Evolutionary conservation across 2,329 filamentous ascomycete species (phyloP).

Genomic region (Cercospora sojina): DNA sequence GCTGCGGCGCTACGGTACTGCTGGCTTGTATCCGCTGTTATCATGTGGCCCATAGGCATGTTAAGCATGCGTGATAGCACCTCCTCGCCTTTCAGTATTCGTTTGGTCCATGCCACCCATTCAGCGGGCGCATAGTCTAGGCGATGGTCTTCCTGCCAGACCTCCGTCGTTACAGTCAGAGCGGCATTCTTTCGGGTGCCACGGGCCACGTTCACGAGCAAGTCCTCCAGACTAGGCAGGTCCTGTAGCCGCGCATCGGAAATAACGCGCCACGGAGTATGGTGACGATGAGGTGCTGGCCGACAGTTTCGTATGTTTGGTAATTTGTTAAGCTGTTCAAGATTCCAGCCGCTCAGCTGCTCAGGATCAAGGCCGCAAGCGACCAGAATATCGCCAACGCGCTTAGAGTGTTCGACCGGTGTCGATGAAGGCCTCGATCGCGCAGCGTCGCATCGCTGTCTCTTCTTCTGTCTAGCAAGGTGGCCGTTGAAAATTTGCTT

Average conservation of each 20-base stretch:
- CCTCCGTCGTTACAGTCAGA: neutral
- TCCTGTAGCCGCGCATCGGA: constrained; percentile 1
- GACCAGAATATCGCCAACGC: constrained; percentile 10
- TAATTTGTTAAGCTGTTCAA: constrained; percentile 10
- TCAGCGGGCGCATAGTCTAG: neutral
- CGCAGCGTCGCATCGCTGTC: neutral
- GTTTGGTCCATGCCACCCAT: neutral
- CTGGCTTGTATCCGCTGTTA: neutral
- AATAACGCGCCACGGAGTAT: constrained; percentile 11
- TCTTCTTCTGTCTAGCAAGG: constrained; percentile 10
- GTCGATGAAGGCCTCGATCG: neutral
- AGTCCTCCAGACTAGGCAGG: constrained; percentile 3
- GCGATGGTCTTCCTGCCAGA: neutral
- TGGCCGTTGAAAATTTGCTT: neutral
- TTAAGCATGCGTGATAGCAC: neutral
- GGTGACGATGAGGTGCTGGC: constrained; percentile 7
- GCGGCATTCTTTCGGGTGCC: neutral
- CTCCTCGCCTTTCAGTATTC: neutral
- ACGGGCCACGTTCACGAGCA: constrained; percentile 1
- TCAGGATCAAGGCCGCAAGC: constrained; percentile 11
- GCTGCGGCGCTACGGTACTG: neutral
- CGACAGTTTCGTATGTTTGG: constrained; percentile 13
- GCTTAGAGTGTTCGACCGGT: constrained; percentile 1
- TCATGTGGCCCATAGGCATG: neutral
- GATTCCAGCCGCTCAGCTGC: constrained; percentile 10